Percentiles rank a stretch among this genome's conserved stretches.
phyloP scores from a whole-genome alignment of 805 yeast genomes.

The Saccharomyces jurei region DNA sequence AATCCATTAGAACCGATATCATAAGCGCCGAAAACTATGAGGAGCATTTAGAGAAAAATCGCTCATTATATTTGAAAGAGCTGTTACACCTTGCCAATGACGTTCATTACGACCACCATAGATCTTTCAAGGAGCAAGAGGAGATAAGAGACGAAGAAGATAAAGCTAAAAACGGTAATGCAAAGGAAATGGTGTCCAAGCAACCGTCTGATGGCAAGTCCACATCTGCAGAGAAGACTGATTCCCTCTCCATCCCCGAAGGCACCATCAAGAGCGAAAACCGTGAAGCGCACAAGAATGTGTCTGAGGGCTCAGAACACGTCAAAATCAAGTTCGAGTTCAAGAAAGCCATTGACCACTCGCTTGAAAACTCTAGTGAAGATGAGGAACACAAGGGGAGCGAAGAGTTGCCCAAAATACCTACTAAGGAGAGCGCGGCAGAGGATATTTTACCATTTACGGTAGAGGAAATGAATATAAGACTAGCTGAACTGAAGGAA shows the following conservation, averaged over 20 bases:
- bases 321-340: slow-evolving; percentile 24
- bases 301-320: slow-evolving; percentile 3
- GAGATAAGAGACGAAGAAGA: slow-evolving; percentile 11
- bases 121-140: slow-evolving; percentile 21
- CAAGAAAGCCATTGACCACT: slow-evolving; percentile 16
- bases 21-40: slow-evolving; percentile 15
- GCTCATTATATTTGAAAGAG: slow-evolving; percentile 18
- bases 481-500: slow-evolving; percentile 12
- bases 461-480: slow-evolving; percentile 7
- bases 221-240: neutral
- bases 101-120: slow-evolving; percentile 19
- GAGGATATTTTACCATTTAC: slow-evolving; percentile 8
- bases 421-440: neutral
- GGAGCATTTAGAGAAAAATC: slow-evolving; percentile 5
- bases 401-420: neutral
- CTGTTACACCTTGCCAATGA: slow-evolving; percentile 18
- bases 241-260: neutral
- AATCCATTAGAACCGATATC: slow-evolving; percentile 9
- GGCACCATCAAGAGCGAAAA: neutral
- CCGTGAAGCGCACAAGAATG: neutral
- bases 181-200: neutral
- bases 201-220: neutral
- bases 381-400: neutral
- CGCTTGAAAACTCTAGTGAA: slow-evolving; percentile 2
- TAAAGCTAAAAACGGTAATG: slow-evolving; percentile 7